phyloP scores from a whole-genome alignment of 2,329 filamentous ascomycete genomes.

The Bipolaris zeicola region DNA sequence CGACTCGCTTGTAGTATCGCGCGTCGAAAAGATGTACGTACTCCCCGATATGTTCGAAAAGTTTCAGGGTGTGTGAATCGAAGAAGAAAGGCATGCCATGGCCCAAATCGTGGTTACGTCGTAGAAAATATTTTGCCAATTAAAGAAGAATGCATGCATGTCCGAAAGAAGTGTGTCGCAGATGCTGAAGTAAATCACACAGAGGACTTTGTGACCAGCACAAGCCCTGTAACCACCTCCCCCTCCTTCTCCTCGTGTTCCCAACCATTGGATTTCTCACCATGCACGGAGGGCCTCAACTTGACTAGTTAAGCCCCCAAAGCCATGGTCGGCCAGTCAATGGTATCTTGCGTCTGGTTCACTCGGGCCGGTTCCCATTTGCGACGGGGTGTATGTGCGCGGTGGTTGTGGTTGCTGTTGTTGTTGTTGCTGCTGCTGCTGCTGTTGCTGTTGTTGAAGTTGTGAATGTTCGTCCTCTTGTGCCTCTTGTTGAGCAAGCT shows the following conservation, averaged over 20 bases:
- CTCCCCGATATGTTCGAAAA: slow-evolving; percentile 20
- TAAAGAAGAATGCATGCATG: slow-evolving; percentile 32
- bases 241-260: slow-evolving; percentile 6
- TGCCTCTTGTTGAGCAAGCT: slow-evolving; percentile 30
- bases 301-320: slow-evolving; percentile 20
- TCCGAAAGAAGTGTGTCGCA: slow-evolving; percentile 20
- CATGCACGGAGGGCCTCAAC: slow-evolving; percentile 37
- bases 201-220: slow-evolving; percentile 39
- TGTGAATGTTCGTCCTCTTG: slow-evolving; percentile 30
- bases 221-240: slow-evolving; percentile 22
- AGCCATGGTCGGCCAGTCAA: slow-evolving; percentile 41
- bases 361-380: slow-evolving; percentile 38
- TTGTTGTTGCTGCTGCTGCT: slow-evolving; percentile 26
- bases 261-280: slow-evolving; percentile 25
- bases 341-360: slow-evolving; percentile 42
- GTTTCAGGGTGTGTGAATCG: slow-evolving; percentile 19
- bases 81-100: slow-evolving; percentile 35
- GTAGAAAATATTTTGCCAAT: slow-evolving; percentile 34
- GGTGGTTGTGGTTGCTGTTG: slow-evolving; percentile 35
- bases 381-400: slow-evolving; percentile 40
- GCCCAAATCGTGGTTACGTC: slow-evolving; percentile 38
- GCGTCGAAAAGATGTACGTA: slow-evolving; percentile 10
- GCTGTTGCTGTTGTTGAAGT: slow-evolving; percentile 27
- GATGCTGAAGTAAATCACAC: slow-evolving; percentile 5
- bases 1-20: slow-evolving; percentile 14